Percentiles rank a stretch among this genome's conserved stretches.
These are phyloP conservation scores for Dryas alaskensis DNA, from an alignment of 306 rosid genomes.

Conservation along the genomic window DNA sequence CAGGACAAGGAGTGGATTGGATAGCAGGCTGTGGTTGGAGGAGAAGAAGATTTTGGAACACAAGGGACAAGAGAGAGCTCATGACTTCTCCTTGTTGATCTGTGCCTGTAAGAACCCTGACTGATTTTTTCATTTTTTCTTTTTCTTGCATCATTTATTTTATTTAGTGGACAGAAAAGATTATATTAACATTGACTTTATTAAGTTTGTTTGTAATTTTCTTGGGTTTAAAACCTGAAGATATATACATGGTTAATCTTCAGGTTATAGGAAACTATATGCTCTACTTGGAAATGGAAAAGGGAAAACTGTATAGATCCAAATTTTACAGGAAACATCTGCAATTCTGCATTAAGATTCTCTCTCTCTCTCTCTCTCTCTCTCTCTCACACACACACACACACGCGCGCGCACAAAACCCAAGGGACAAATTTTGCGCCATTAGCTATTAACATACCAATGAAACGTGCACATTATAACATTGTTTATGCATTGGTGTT, in stretches of 20 bases:
- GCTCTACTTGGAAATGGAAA: constrained; percentile 11
- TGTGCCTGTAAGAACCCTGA: constrained; percentile 62
- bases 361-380: not conserved
- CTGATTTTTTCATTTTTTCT: constrained; percentile 27
- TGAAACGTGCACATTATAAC: constrained; percentile 5
- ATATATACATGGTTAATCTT: constrained; percentile 5
- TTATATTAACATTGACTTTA: constrained; percentile 15
- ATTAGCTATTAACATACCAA: not conserved
- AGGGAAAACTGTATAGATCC: constrained; percentile 13
- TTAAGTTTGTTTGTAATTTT: not conserved
- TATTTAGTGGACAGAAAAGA: constrained; percentile 22
- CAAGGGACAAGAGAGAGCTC: constrained; percentile 35
- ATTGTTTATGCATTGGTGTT: not conserved
- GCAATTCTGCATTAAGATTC: constrained; percentile 1
- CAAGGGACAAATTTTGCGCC: not conserved
- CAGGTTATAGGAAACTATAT: constrained; percentile 1
- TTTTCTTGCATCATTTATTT: constrained; percentile 9
- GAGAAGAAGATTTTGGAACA: constrained; percentile 54
- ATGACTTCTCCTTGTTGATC: constrained; percentile 67
- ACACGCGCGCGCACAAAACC: not conserved
- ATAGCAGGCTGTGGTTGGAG: constrained; percentile 86
- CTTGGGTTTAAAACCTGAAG: not conserved
- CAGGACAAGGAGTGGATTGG: constrained; percentile 75
- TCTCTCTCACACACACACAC: not conserved
- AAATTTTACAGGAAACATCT: constrained; percentile 8